These are phyloP conservation scores for Ustilago loliicola DNA, from an alignment of 1,284 basidiomycete species.

Conservation along the genomic window DNA sequence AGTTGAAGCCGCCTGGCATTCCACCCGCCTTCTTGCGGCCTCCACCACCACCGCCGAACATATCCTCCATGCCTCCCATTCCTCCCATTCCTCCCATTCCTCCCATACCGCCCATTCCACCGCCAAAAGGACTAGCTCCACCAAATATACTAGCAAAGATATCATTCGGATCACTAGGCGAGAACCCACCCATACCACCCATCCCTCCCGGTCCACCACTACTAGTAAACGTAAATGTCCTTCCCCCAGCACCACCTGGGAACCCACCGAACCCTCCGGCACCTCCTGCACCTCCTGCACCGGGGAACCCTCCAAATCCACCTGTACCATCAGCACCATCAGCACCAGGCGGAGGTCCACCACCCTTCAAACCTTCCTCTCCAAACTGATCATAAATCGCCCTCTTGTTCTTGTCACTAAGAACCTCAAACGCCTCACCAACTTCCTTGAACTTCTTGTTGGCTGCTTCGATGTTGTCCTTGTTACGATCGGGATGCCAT, in stretches of 20 bases:
- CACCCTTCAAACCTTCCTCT: constrained; percentile 89
- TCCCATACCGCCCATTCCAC: constrained; percentile 44
- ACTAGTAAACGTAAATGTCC: constrained; percentile 58
- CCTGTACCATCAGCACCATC: constrained; percentile 66
- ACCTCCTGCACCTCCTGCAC: constrained; percentile 37
- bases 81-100: constrained; percentile 59
- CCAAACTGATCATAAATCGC: constrained; percentile 94
- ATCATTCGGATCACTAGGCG: constrained; percentile 82
- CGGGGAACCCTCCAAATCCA: constrained; percentile 52
- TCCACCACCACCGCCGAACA: constrained; percentile 55
- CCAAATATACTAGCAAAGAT: constrained; percentile 82
- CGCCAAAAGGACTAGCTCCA: constrained; percentile 54
- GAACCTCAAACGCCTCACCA: constrained; percentile 96
- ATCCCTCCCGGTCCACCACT: constrained; percentile 38
- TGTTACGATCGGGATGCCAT: constrained; percentile 93
- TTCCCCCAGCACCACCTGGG: constrained; percentile 44
- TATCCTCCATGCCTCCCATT: constrained; percentile 63
- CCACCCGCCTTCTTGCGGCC: constrained; percentile 24
- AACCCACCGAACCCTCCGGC: constrained; percentile 45
- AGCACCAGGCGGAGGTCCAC: constrained; percentile 68
- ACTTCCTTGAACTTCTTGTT: constrained; percentile 95
- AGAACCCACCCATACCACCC: constrained; percentile 63
- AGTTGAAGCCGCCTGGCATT: constrained; percentile 43
- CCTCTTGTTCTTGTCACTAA: constrained; percentile 92
- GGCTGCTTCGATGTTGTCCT: constrained; percentile 80